Evolutionary conservation across 169 alveolate species (phyloP).

Genomic region (Perkinsus olseni): DNA sequence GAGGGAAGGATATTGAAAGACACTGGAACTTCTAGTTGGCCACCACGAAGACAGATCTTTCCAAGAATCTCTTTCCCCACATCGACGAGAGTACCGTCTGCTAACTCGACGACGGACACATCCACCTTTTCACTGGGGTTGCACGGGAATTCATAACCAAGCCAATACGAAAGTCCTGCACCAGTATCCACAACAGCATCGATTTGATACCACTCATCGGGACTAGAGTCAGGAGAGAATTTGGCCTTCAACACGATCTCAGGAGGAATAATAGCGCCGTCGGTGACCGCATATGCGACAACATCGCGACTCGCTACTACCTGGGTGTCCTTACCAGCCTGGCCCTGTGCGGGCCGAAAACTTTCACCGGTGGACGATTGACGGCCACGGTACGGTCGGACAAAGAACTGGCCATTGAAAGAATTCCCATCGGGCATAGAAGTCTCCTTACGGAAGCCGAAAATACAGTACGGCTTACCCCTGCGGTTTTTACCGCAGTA

Average conservation of each 20-base stretch:
- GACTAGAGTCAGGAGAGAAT: neutral
- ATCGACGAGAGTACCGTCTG: neutral
- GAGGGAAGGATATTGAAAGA: neutral
- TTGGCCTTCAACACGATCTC: neutral
- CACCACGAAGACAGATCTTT: neutral
- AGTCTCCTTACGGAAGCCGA: neutral
- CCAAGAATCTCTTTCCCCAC: neutral
- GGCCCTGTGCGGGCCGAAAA: too few species aligned
- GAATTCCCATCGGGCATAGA: neutral
- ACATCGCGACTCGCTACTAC: too few species aligned
- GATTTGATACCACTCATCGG: neutral
- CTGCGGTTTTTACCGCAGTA: neutral
- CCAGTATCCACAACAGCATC: neutral
- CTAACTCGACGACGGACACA: neutral
- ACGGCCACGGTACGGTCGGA: neutral
- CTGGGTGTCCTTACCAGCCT: too few species aligned
- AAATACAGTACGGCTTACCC: neutral
- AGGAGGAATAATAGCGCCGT: neutral
- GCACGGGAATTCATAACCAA: neutral
- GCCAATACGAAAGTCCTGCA: neutral
- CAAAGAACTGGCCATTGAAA: neutral
- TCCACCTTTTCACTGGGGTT: neutral
- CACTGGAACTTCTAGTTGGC: neutral
- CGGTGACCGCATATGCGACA: neutral
- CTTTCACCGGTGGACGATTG: neutral